phyloP scores from a whole-genome alignment of 192 early-diverging fungal species.

The Coemansia sp. region DNA sequence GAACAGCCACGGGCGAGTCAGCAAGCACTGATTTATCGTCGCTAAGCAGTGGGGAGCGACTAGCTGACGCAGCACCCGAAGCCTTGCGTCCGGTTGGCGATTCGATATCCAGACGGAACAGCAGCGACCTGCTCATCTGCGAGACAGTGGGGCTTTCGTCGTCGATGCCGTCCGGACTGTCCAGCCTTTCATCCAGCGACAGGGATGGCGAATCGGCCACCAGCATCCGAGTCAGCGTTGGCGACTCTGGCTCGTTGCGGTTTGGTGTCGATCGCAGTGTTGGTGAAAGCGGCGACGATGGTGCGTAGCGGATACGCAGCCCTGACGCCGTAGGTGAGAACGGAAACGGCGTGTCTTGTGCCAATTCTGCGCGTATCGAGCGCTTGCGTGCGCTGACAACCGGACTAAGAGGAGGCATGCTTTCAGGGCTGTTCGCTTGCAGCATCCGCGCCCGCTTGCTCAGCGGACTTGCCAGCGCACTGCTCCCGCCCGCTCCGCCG shows the following conservation, averaged over 20 bases:
- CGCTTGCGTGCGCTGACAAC: constrained; percentile 53
- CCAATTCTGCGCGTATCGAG: constrained; percentile 27
- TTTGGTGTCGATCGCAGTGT: constrained; percentile 34
- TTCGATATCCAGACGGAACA: constrained; percentile 50
- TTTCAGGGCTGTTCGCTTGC: constrained; percentile 48
- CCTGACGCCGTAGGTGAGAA: constrained; percentile 48
- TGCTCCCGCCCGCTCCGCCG: constrained; percentile 12
- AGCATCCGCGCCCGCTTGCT: constrained; percentile 50
- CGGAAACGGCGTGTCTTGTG: constrained; percentile 33
- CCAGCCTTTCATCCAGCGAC: constrained; percentile 42
- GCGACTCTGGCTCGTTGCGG: constrained; percentile 51
- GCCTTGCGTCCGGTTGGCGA: constrained; percentile 33
- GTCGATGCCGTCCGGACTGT: constrained; percentile 16
- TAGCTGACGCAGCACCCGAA: neutral
- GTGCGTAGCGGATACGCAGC: constrained; percentile 49
- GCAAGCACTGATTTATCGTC: constrained; percentile 8
- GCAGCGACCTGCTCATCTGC: constrained; percentile 50
- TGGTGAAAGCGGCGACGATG: constrained; percentile 50
- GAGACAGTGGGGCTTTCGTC: constrained; percentile 52
- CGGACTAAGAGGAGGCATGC: constrained; percentile 55
- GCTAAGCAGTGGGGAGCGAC: constrained; percentile 21
- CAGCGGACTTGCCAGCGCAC: constrained; percentile 33
- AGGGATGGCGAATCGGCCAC: constrained; percentile 35
- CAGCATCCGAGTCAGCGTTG: constrained; percentile 41
- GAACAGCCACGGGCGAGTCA: neutral